Conservation (phyloP, 495 filamentous ascomycete species). For the Neurospora sublineolata region DNA sequence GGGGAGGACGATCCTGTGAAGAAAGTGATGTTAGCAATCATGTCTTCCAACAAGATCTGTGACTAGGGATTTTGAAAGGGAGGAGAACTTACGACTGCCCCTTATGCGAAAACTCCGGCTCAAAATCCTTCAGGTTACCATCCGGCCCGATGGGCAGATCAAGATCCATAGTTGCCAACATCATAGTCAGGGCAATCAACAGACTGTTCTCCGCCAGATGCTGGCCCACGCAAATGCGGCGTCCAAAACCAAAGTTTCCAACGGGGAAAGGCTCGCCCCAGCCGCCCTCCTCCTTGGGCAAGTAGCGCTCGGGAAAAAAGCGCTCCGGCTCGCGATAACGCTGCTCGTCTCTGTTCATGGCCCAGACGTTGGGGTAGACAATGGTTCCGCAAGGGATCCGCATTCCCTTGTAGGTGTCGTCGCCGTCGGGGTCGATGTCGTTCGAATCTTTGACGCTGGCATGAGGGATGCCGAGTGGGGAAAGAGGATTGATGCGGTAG, state of each 20-base stretch:
- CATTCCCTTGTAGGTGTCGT: constrained; percentile 41
- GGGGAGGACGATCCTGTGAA: constrained; percentile 13
- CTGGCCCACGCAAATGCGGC: constrained; percentile 19
- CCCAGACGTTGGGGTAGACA: constrained; percentile 36
- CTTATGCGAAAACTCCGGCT: constrained; percentile 20
- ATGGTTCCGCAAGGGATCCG: constrained; percentile 37
- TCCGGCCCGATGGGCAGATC: constrained; percentile 16
- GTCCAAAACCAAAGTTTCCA: constrained; percentile 44
- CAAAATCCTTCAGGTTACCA: constrained; percentile 13
- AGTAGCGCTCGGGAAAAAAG: constrained; percentile 37
- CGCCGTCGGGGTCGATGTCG: constrained; percentile 15
- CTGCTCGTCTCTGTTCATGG: constrained; percentile 32
- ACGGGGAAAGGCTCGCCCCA: constrained; percentile 37
- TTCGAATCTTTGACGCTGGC: constrained; percentile 15
- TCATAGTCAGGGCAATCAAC: constrained; percentile 16
- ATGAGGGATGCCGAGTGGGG: constrained; percentile 50
- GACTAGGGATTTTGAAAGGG: accelerated
- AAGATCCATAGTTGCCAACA: constrained; percentile 19
- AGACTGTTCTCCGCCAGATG: constrained; percentile 22
- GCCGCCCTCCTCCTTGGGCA: constrained; percentile 31
- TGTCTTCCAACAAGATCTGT: neutral
- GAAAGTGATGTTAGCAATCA: neutral
- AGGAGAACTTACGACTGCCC: constrained; percentile 19
- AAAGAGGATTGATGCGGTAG: constrained; percentile 50
- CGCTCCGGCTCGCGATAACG: constrained; percentile 29